Percentiles rank a stretch among this genome's conserved stretches.
phyloP scores from a whole-genome alignment of 345 rosid genomes.

The Punica granatum region DNA sequence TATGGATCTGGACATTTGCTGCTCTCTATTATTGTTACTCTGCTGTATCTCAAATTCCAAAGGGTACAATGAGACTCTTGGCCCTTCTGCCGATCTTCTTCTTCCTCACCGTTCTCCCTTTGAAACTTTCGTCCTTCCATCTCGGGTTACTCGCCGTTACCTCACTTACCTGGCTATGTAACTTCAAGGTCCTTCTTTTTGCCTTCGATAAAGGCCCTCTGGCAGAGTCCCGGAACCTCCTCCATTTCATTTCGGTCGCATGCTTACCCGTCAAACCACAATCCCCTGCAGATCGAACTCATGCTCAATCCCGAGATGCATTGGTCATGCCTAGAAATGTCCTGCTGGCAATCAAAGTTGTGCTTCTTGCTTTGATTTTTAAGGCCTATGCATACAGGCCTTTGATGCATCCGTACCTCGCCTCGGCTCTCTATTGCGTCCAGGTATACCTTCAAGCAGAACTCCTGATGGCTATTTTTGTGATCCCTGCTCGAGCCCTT shows the following conservation, averaged over 20 bases:
- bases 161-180: slow-evolving; percentile 53
- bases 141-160: slow-evolving; percentile 26
- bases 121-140: slow-evolving; percentile 26
- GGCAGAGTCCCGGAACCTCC: slow-evolving; percentile 28
- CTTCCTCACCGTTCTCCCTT: slow-evolving; percentile 46
- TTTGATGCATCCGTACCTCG: slow-evolving; percentile 17
- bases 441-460: slow-evolving; percentile 40
- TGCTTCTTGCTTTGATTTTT: slow-evolving; percentile 22
- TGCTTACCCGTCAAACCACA: slow-evolving; percentile 49
- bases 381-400: slow-evolving; percentile 26
- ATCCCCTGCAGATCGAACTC: slow-evolving; percentile 12
- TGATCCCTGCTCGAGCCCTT: slow-evolving; percentile 30
- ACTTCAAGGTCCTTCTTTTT: slow-evolving; percentile 62
- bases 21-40: slow-evolving; percentile 42
- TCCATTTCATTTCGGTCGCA: slow-evolving; percentile 48
- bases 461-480: slow-evolving; percentile 20
- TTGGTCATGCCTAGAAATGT: neutral
- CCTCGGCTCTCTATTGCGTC: slow-evolving; percentile 26
- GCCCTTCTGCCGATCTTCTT: slow-evolving; percentile 39
- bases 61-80: slow-evolving; percentile 36
- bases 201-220: slow-evolving; percentile 55
- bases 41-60: slow-evolving; percentile 30
- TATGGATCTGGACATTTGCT: slow-evolving; percentile 34
- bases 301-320: neutral
- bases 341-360: slow-evolving; percentile 25